These are phyloP conservation scores for Ganoderma resinaceum DNA, from an alignment of 1,284 basidiomycete genomes.

Conservation along the genomic window DNA sequence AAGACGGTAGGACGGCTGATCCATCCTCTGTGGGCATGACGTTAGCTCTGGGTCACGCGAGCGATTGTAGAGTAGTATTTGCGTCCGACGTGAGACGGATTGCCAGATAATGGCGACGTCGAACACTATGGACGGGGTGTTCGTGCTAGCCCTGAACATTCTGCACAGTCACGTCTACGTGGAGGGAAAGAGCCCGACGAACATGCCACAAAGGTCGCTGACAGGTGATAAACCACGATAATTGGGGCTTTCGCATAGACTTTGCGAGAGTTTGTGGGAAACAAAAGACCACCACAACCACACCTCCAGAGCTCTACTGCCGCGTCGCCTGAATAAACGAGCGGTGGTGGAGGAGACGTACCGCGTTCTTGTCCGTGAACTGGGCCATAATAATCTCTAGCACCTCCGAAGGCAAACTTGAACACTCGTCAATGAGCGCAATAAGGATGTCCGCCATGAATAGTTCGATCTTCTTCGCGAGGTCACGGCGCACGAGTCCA, in stretches of 20 bases:
- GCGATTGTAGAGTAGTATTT: not conserved
- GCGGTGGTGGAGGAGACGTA: slow-evolving; percentile 44
- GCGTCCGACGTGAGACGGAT: not conserved
- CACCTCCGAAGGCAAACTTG: slow-evolving; percentile 77
- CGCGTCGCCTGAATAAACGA: not conserved
- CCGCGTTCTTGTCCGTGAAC: slow-evolving; percentile 80
- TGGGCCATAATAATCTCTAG: slow-evolving; percentile 87
- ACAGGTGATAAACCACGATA: not conserved
- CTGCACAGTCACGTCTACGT: not conserved
- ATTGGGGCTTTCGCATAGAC: not conserved
- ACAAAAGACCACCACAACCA: not conserved
- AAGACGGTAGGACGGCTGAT: slow-evolving; percentile 84
- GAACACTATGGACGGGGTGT: not conserved
- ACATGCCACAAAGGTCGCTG: not conserved
- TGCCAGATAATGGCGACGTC: not conserved
- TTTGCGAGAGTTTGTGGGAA: not conserved
- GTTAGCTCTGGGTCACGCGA: slow-evolving; percentile 3
- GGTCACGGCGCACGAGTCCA: slow-evolving; percentile 78
- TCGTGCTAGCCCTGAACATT: not conserved
- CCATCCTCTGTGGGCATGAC: slow-evolving; percentile 57
- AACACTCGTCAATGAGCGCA: slow-evolving; percentile 89
- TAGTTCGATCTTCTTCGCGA: slow-evolving; percentile 90
- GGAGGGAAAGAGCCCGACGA: not conserved
- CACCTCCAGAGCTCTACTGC: not conserved
- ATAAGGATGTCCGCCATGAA: slow-evolving; percentile 90